A percentile compares a stretch with the other conserved stretches of the same genome.
Evolutionary conservation across 106 monocot species (phyloP).

Genomic region (Ottelia alismoides): DNA sequence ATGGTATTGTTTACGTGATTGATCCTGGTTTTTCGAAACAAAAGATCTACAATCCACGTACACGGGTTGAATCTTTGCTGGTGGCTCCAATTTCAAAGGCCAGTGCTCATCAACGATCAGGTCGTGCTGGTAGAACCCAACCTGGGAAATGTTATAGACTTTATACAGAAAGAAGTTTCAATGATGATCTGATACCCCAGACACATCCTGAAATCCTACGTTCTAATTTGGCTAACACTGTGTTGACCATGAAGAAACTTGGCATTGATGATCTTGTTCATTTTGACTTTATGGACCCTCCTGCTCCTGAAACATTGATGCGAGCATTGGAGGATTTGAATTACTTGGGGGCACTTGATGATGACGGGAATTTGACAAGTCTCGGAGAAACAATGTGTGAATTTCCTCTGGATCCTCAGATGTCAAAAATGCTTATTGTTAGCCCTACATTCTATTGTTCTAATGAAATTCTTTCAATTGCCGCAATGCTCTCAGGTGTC

Average conservation of each 20-base stretch:
- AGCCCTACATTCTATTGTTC: conserved; percentile 57
- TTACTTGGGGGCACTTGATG: conserved; percentile 61
- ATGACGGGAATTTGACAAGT: conserved; percentile 55
- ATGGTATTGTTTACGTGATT: conserved; percentile 81
- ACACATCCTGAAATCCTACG: conserved; percentile 71
- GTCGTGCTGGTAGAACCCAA: conserved; percentile 75
- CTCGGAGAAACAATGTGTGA: conserved; percentile 64
- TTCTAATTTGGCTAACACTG: conserved; percentile 55
- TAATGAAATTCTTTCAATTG: conserved; percentile 58
- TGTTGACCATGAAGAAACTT: conserved; percentile 61
- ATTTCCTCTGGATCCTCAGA: conserved; percentile 66
- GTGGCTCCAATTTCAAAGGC: conserved; percentile 76
- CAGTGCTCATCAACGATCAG: conserved; percentile 66
- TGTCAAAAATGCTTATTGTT: conserved; percentile 64
- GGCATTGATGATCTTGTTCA: conserved; percentile 69
- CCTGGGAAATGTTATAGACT: conserved; percentile 81
- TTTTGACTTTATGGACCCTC: conserved; percentile 88
- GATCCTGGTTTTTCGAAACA: conserved; percentile 82
- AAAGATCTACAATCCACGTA: conserved; percentile 66
- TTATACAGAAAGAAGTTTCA: conserved; percentile 60
- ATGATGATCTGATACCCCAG: conserved; percentile 49
- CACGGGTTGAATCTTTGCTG: conserved; percentile 59
- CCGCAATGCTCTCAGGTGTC: conserved; percentile 74
- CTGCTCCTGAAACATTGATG: conserved; percentile 57
- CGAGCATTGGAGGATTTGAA: conserved; percentile 54